Percentiles rank a stretch among this genome's conserved stretches.
Conservation (phyloP, 2,329 filamentous ascomycete species). For the Fusarium concolor region DNA sequence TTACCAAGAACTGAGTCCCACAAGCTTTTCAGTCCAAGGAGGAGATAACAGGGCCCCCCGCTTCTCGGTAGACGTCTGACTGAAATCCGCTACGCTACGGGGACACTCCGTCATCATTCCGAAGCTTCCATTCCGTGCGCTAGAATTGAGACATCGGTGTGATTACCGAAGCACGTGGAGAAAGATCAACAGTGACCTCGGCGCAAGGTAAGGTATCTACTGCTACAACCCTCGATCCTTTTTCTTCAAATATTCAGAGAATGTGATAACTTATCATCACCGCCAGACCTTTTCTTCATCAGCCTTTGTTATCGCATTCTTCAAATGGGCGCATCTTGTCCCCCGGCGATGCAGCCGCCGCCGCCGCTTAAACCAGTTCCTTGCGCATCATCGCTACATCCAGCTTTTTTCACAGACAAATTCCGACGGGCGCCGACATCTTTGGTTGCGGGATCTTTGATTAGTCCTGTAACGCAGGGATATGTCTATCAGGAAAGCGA, state of each 20-base stretch:
- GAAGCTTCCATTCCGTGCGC: constrained; percentile 7
- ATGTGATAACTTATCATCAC: constrained; percentile 19
- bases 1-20: too few relatives aligned
- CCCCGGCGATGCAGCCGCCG: constrained; percentile 26
- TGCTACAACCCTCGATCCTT: background rate
- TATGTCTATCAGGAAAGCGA: constrained; percentile 67
- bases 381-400: constrained; percentile 70
- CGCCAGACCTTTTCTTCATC: background rate
- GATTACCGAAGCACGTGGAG: constrained; percentile 41
- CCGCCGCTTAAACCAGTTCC: constrained; percentile 19
- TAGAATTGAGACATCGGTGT: constrained; percentile 25
- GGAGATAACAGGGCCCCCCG: background rate
- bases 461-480: constrained; percentile 68
- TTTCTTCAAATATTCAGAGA: constrained; percentile 13
- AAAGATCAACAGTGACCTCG: constrained; percentile 29
- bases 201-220: constrained; percentile 10
- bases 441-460: constrained; percentile 33
- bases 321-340: constrained; percentile 33
- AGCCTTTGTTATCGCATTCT: background rate
- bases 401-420: constrained; percentile 79
- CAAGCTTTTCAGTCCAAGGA: too few relatives aligned
- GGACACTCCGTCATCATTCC: constrained; percentile 13
- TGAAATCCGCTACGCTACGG: constrained; percentile 2
- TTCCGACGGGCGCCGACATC: constrained; percentile 66
- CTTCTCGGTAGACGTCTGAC: constrained; percentile 6